These are phyloP conservation scores for Populus pruinosa DNA, from an alignment of 345 rosid species.

Conservation along the genomic window DNA sequence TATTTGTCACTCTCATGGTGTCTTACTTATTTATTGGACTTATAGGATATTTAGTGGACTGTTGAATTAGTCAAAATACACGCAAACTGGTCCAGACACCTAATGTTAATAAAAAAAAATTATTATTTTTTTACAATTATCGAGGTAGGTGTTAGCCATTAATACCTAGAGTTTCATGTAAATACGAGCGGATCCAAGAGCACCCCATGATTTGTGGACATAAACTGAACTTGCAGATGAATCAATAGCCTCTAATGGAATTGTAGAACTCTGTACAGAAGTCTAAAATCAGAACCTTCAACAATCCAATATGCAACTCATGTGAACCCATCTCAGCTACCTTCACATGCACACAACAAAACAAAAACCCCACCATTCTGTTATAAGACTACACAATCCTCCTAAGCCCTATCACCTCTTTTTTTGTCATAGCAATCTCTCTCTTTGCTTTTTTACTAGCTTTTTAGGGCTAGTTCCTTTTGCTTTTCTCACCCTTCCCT, in stretches of 20 bases:
- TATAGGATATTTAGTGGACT: no score
- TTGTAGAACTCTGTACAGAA: not conserved
- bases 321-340: conserved; percentile 6
- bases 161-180: not conserved
- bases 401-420: not conserved
- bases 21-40: no score
- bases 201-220: not conserved
- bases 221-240: not conserved
- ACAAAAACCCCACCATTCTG: not conserved
- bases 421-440: not conserved
- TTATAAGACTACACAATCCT: not conserved
- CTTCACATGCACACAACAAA: conserved; percentile 21
- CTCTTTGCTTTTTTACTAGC: not conserved
- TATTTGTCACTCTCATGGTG: no score
- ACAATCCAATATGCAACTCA: not conserved
- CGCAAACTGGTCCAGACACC: no score
- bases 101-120: no score
- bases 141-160: not conserved
- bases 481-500: not conserved
- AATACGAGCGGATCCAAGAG: not conserved
- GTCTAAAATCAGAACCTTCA: not conserved
- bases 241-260: not conserved
- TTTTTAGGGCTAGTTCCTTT: not conserved
- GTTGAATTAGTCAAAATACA: no score
- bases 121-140: not conserved